These are phyloP conservation scores for Entoloma clypeatum DNA, from an alignment of 1,284 basidiomycete genomes.

Conservation along the genomic window DNA sequence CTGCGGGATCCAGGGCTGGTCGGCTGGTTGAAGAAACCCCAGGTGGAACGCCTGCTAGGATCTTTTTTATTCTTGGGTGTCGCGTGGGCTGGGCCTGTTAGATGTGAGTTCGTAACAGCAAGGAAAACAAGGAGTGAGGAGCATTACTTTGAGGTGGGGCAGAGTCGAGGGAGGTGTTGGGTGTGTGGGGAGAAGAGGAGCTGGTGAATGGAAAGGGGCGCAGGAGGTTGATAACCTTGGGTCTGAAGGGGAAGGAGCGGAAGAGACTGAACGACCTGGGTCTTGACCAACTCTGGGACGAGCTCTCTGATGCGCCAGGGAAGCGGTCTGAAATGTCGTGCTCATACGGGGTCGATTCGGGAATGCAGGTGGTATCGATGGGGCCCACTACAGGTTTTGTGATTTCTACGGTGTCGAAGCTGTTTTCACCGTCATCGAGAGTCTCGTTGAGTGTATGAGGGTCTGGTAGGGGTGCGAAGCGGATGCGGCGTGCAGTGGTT, in stretches of 20 bases:
- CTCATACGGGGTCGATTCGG: slow-evolving; percentile 18
- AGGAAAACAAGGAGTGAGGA: no score
- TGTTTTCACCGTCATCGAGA: slow-evolving; percentile 41
- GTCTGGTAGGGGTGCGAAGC: slow-evolving; percentile 75
- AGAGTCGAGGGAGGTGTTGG: no score
- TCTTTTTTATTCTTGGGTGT: no score
- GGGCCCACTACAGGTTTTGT: slow-evolving; percentile 29
- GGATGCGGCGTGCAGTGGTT: slow-evolving; percentile 47
- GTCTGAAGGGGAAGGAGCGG: slow-evolving; percentile 29
- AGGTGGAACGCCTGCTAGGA: no score
- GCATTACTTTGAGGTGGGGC: slow-evolving; percentile 39
- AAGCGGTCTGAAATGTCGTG: slow-evolving; percentile 21
- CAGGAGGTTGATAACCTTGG: slow-evolving; percentile 24
- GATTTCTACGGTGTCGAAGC: slow-evolving; percentile 37
- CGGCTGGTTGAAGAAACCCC: slow-evolving; percentile 31
- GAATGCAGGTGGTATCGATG: slow-evolving; percentile 26
- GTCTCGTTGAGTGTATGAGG: slow-evolving; percentile 38
- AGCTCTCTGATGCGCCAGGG: slow-evolving; percentile 17
- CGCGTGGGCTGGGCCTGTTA: slow-evolving; percentile 11
- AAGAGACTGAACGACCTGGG: slow-evolving; percentile 32
- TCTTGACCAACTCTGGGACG: slow-evolving; percentile 29
- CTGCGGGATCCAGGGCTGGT: slow-evolving; percentile 21
- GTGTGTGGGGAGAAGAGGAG: slow-evolving; percentile 20
- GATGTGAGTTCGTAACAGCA: no score
- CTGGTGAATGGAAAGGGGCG: slow-evolving; percentile 25